These are phyloP conservation scores for Aquanectria penicillioides DNA, from an alignment of 2,329 filamentous ascomycete genomes.

Conservation along the genomic window DNA sequence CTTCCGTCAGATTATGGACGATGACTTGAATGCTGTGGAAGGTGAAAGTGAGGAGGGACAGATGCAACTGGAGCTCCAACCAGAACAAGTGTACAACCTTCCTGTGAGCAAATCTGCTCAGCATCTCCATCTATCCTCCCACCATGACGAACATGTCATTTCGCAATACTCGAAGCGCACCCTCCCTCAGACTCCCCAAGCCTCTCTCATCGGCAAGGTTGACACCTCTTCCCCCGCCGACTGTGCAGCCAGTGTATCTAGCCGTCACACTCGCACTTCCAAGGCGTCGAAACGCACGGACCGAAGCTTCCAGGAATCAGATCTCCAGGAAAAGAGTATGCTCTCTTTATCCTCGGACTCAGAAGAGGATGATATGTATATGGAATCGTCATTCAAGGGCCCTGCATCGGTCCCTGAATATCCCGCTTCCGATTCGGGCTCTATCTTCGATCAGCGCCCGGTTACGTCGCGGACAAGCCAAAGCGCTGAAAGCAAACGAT, in stretches of 20 bases:
- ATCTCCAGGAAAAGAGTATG: slow-evolving; percentile 65
- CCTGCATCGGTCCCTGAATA: slow-evolving; percentile 41
- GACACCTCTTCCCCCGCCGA: slow-evolving; percentile 48
- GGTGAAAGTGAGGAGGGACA: slow-evolving; percentile 15
- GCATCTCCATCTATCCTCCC: slow-evolving; percentile 24
- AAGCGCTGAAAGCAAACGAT: slow-evolving; percentile 38
- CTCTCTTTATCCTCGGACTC: slow-evolving; percentile 68
- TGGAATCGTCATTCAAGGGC: slow-evolving; percentile 33
- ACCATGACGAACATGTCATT: slow-evolving; percentile 35
- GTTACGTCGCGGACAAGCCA: slow-evolving; percentile 35
- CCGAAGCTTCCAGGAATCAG: slow-evolving; percentile 58
- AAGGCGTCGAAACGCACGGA: slow-evolving; percentile 61
- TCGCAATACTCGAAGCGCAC: slow-evolving; percentile 40
- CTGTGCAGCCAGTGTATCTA: slow-evolving; percentile 63
- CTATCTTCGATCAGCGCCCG: slow-evolving; percentile 34
- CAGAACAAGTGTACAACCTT: slow-evolving; percentile 19
- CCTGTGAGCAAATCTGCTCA: slow-evolving; percentile 26
- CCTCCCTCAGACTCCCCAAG: slow-evolving; percentile 37
- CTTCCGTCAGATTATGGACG: slow-evolving; percentile 54
- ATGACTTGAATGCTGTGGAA: slow-evolving; percentile 28
- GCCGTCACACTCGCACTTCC: slow-evolving; percentile 64
- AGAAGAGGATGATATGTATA: slow-evolving; percentile 56
- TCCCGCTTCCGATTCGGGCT: slow-evolving; percentile 37
- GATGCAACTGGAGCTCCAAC: slow-evolving; percentile 23
- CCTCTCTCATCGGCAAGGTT: slow-evolving; percentile 30